A percentile compares a stretch with the other conserved stretches of the same genome.
phyloP scores from a whole-genome alignment of 805 yeast species.

The Metschnikowia rubicola region DNA sequence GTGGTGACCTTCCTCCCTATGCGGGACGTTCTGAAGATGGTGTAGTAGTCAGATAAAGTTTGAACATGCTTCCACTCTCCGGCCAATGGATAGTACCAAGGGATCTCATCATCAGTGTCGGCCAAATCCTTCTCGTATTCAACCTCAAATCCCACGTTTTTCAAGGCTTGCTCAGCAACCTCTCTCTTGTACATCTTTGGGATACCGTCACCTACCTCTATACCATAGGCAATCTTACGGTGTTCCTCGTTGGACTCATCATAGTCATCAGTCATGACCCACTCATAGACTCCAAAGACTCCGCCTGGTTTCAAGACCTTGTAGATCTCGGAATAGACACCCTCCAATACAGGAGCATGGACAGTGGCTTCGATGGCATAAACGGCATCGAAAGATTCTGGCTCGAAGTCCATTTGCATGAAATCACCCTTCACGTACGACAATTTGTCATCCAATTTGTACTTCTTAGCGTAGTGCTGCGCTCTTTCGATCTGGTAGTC shows the following conservation, averaged over 20 bases:
- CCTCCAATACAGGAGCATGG: slow-evolving; percentile 94
- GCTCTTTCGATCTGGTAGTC: slow-evolving; percentile 96
- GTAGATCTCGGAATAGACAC: slow-evolving; percentile 92
- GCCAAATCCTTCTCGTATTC: slow-evolving; percentile 79
- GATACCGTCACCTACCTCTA: slow-evolving; percentile 97
- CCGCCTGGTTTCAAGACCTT: slow-evolving; percentile 98
- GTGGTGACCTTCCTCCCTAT: slow-evolving; percentile 87
- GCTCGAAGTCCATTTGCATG: slow-evolving; percentile 97
- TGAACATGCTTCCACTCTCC: slow-evolving; percentile 93
- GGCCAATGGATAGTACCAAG: slow-evolving; percentile 96
- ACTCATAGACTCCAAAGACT: slow-evolving; percentile 94
- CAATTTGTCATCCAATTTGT: slow-evolving; percentile 67
- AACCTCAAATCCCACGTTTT: slow-evolving; percentile 82
- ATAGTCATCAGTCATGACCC: slow-evolving; percentile 96
- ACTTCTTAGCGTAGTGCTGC: slow-evolving; percentile 66
- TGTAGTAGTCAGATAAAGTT: slow-evolving; percentile 68
- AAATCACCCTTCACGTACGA: slow-evolving; percentile 94
- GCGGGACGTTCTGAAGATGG: slow-evolving; percentile 83
- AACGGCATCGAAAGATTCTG: slow-evolving; percentile 88
- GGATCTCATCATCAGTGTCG: slow-evolving; percentile 73
- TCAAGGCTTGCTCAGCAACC: slow-evolving; percentile 85
- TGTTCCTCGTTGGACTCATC: slow-evolving; percentile 86
- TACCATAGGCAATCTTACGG: slow-evolving; percentile 93
- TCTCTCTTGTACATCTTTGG: slow-evolving; percentile 89
- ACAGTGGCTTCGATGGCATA: slow-evolving; percentile 98